Evolutionary conservation across 1,284 basidiomycete genomes (phyloP), one percentile per base, ranked within the genome.

Genomic region (Rhodotorula glutinis): DNA sequence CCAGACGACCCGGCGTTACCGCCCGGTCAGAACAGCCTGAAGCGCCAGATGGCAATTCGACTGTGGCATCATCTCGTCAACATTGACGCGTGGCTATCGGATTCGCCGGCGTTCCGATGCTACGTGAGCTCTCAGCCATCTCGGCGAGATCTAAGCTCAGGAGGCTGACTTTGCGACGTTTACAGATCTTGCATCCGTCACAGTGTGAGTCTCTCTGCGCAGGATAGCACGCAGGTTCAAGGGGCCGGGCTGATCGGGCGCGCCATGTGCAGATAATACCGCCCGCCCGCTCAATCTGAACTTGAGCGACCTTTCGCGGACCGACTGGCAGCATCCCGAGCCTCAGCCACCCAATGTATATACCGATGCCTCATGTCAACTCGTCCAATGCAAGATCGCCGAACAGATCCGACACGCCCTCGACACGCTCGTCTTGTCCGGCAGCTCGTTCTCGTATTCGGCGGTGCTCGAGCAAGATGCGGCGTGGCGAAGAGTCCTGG

Each of bases 1-100:
- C 71, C 69, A 3, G 74, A 75, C 53, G 74, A 75, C 38, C 70
- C 73, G 0, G 73, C 74, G 0, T 61, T 73, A 4, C 74, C 74
- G 30, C 74, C 74, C 0, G 74, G 74, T 19, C 43, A 52, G 47
- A 75, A 73, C 58, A 57, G 58, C 17, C 52, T 70, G 49, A 75
- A 75, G 58, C 54, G 73, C 14, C 66, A 75, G 56, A 54, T 61
- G 44, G 73, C 63, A 7, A 59, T 73, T 1, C 59, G 74, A 25
- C 43, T 75, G 21, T 75, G 58, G 44, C 46, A 66, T 21, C 51
- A 57, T 10, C 62, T 73, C 46, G 66, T 71, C 46, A 54, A 61
- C 49, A 66, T 71, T 23, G 71, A 73, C 30, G 30, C 55, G 11
- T 63, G 67, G 53, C 44, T 68, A 52, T 68, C 66, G 27, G 71